These are phyloP conservation scores for Xanthoconium purpureum DNA, from an alignment of 768 basidiomycete species.

Conservation along the genomic window DNA sequence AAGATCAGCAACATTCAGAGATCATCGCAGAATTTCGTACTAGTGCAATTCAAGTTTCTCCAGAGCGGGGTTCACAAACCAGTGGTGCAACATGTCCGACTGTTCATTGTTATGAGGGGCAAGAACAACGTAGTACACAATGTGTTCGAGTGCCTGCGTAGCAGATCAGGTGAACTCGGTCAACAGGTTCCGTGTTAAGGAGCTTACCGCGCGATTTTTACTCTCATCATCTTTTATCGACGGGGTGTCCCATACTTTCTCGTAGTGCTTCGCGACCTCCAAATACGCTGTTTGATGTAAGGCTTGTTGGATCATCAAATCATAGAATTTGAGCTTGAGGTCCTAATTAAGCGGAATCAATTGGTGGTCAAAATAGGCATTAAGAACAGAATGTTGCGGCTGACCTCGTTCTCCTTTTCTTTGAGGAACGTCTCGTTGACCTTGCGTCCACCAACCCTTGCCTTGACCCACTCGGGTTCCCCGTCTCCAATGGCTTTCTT, in stretches of 20 bases:
- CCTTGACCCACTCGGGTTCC: slow-evolving; percentile 91
- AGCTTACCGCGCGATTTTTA: slow-evolving; percentile 64
- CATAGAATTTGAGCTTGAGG: slow-evolving; percentile 93
- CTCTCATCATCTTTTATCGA: slow-evolving; percentile 83
- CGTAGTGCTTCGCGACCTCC: slow-evolving; percentile 91
- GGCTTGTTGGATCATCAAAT: slow-evolving; percentile 94
- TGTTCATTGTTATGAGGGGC: slow-evolving; percentile 97
- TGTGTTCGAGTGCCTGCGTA: slow-evolving; percentile 83
- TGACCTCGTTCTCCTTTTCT: slow-evolving; percentile 82
- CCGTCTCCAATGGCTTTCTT: slow-evolving; percentile 67
- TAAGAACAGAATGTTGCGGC: slow-evolving; percentile 16
- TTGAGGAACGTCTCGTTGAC: slow-evolving; percentile 92
- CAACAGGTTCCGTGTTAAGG: not conserved
- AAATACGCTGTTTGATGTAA: slow-evolving; percentile 82
- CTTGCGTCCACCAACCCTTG: slow-evolving; percentile 87
- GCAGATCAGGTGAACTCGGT: slow-evolving; percentile 1
- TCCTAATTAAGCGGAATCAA: slow-evolving; percentile 50
- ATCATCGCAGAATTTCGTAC: slow-evolving; percentile 42
- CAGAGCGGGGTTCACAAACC: slow-evolving; percentile 75
- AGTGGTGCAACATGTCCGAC: slow-evolving; percentile 91
- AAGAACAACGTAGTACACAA: slow-evolving; percentile 91
- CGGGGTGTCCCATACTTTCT: slow-evolving; percentile 97
- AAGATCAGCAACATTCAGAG: slow-evolving; percentile 5
- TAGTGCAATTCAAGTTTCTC: slow-evolving; percentile 80
- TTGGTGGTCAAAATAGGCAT: not conserved